Base-by-base conservation (phyloP, 2,329 filamentous ascomycete genomes). In the Colletotrichum gigasporum region DNA sequence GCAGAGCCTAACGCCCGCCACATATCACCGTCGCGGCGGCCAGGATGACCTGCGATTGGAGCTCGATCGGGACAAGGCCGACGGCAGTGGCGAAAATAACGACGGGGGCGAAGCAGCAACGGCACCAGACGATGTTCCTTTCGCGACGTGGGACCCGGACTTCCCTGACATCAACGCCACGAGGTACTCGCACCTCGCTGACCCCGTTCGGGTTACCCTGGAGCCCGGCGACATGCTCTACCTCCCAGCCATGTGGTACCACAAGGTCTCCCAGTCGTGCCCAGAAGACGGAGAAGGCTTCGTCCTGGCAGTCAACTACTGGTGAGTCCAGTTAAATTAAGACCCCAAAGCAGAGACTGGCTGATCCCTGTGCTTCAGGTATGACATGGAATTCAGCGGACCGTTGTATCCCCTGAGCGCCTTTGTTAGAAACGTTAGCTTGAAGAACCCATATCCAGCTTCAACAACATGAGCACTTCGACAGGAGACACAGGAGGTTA, bases 231-330 rank as follows among this genome's bases (percentile, higher is more conserved):
- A 96, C 73, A 92, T 96, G 88, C 75, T 96, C 14, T 96, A 96
- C 76, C 79, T 96, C 28, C 92, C 92, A 6, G 89, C 91, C 5
- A 86, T 94, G 82, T 96, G 92, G 92, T 91, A 67, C 14, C 92
- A 96, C 73, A 94, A 95, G 73, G 92, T 96, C 4, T 88, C 86
- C 6, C 92, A 96, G 73, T 88, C 85, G 2, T 89, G 87, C 68
- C 83, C 83, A 0, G 79, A 86, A 1, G 90, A 91, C 57, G 90
- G 86, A 0, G 91, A 94, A 67, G 90, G 89, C 0, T 87, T 94
- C 30, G 93, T 91, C 41, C 87, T 91, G 58, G 91, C 92, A 1
- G 88, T 94, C 35, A 96, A 96, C 71, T 95, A 95, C 75, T 96
- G 92, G 90, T 90, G 75, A 72, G 80, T 70, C n/a, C n/a, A n/a